Base-by-base conservation (phyloP, 1,139 yeast species). In the Fermentozyma sake region DNA sequence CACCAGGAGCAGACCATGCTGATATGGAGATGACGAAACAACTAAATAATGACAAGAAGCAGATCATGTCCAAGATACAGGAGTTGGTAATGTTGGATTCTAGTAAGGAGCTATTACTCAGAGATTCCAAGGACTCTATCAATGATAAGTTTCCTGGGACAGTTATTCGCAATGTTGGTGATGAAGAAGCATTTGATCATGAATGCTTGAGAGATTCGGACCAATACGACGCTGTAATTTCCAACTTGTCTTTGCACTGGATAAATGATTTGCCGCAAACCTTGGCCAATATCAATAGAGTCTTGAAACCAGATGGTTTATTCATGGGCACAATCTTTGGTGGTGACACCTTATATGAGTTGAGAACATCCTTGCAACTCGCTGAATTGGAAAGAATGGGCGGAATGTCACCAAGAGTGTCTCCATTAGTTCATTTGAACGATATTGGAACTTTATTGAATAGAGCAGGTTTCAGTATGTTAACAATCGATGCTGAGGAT, bases 401-500 rank as follows among this genome's bases (percentile, higher is more conserved):
- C 6, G 89, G 95, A 3, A 69, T 84, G 37, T 73, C 91, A 1
- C 89, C 95, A 1, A 60, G 95, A 21, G 72, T 85, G 3, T 79
- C 91, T 3, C 95, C 95, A 0, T 64, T 85, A 42, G 89, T 85
- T 2, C 85, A 80, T 29, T 75, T 84, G 27, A 72, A 79, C 33
- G 95, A 85, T 48, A 72, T 84, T 35, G 93, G 93, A 1, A 68
- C 76, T 7, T 58, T 85, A 21, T 57, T 85, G 54, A 84, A 76
- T 47, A 68, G 76, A 35, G 89, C 91, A 1, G 85, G 87, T 14
- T 85, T 81, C 60, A 79, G 76, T 41, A 71, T 85, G 68, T 66
- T 85, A 29, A 85, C 95, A 0, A 78, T 85, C 20, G 95, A 85
- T 49, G 81, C 85, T 4, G 95, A 85, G 46, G 95, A 85, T 46